Evolutionary conservation across 257 asterid species (phyloP).

Genomic region (Solanum ossicruentum): DNA sequence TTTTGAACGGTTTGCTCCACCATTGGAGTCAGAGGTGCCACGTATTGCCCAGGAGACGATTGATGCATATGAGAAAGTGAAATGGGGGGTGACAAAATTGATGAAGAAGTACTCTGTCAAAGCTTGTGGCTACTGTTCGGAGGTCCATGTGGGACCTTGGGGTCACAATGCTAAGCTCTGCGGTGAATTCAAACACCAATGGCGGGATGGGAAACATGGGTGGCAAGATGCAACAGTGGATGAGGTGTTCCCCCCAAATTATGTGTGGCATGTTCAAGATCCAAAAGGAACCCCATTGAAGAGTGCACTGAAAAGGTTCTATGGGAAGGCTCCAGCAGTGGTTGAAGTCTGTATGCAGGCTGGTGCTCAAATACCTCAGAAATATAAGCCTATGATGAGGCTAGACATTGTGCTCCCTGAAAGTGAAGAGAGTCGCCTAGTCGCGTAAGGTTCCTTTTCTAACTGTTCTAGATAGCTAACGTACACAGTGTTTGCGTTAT

Average conservation of each 20-base stretch:
- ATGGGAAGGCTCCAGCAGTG: slow-evolving; percentile 85
- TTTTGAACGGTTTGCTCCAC: slow-evolving; percentile 52
- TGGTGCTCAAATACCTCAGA: slow-evolving; percentile 65
- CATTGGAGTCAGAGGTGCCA: slow-evolving; percentile 25
- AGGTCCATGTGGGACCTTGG: slow-evolving; percentile 95
- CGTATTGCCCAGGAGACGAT: slow-evolving; percentile 59
- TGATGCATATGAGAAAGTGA: slow-evolving; percentile 51
- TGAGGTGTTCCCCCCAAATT: slow-evolving; percentile 77
- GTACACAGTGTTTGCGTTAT: background rate
- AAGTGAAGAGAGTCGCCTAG: slow-evolving; percentile 50
- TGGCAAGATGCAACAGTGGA: slow-evolving; percentile 96
- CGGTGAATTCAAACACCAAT: slow-evolving; percentile 88
- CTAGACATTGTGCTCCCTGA: slow-evolving; percentile 70
- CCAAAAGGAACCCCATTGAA: slow-evolving; percentile 55
- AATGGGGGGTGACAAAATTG: slow-evolving; percentile 56
- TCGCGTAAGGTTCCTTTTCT: slow-evolving; percentile 28
- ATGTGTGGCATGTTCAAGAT: slow-evolving; percentile 72
- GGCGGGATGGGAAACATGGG: slow-evolving; percentile 97
- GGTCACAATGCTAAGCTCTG: slow-evolving; percentile 94
- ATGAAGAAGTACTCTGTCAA: slow-evolving; percentile 77
- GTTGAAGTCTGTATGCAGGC: slow-evolving; percentile 80
- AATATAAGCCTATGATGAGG: slow-evolving; percentile 82
- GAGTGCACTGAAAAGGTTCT: slow-evolving; percentile 51
- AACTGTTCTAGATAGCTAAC: background rate
- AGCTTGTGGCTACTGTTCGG: slow-evolving; percentile 96